Evolutionary conservation across 169 alveolate species (phyloP), one percentile per base, ranked within the genome.

Genomic region (Eimeria zaria): DNA sequence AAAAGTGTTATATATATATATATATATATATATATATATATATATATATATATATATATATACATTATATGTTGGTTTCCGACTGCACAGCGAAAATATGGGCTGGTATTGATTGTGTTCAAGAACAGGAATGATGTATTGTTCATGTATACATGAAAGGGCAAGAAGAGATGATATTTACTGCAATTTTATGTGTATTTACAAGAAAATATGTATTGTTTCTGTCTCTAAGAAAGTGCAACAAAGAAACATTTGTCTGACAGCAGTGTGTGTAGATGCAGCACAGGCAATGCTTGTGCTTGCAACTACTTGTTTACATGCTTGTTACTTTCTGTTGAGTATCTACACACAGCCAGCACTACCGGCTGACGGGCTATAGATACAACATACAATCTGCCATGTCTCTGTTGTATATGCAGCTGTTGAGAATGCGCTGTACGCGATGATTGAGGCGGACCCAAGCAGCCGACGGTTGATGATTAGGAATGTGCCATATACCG

Each of bases 371-470:
- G 41, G 90, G 62, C 18, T 81, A 44, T 81, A 81, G 7, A 24
- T 81, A 81, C 44, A 81, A 41, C 30, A n/a, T 6, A 5, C 30
- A 22, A 9, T 48, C 1, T 44, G 3, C 2, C 16, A 1, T 41
- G 51, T 60, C n/a, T 85, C 53, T 33, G 39, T 14, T 85, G 80
- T 8, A 11, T 62, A 1, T 30, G 69, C 88, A 89, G 95, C 95
- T 71, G 95, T 89, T 9, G 95, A 89, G 73, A 89, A 60, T 27
- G 95, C 95, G 14, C 76, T 89, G 12, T 60, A 89, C 89, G 81
- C 84, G n/a, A 69, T 89, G 71, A 89, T 89, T 11, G 95, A 89
- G 88, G 95, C 95, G 11, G 95, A 89, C 39, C 96, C 96, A 12
- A 78, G 89, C 71, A 64, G 88, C 93, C 46, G 96, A 58, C 91